A percentile compares a stretch with the other conserved stretches of the same genome.
These are phyloP conservation scores for Urochloa ruziziensis DNA, from an alignment of 176 grass and related monocot species.

Conservation along the genomic window DNA sequence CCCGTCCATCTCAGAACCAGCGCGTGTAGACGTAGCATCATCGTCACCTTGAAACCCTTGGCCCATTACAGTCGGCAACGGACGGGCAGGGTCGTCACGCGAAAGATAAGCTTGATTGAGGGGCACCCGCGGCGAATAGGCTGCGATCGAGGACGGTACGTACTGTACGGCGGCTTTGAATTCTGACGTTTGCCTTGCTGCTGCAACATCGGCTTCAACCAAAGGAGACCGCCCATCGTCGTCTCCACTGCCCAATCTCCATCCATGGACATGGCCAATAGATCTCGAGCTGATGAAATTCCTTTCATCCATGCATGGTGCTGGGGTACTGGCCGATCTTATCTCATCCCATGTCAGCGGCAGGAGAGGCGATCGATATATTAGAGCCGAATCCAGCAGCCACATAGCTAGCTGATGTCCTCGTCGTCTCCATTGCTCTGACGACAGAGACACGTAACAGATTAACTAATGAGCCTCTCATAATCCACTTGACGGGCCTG, in stretches of 20 bases:
- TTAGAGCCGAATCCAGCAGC: background rate
- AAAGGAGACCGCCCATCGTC: background rate
- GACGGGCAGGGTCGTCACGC: background rate
- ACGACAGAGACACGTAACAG: background rate
- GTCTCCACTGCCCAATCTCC: background rate
- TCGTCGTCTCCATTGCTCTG: background rate
- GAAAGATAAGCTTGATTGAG: background rate
- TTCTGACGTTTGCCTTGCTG: background rate
- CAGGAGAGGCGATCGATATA: background rate
- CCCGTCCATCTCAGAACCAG: background rate
- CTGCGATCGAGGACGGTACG: background rate
- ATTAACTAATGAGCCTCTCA: background rate
- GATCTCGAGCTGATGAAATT: no score
- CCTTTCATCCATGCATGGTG: background rate
- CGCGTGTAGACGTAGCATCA: background rate
- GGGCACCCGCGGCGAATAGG: no score
- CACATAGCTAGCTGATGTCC: no score
- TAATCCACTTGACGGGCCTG: background rate
- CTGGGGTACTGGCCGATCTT: background rate
- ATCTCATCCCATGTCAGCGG: background rate
- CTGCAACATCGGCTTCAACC: background rate
- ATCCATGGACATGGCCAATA: background rate
- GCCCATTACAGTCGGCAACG: background rate
- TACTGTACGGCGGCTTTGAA: background rate
- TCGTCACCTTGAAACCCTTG: background rate